These are phyloP conservation scores for Paecilomyces fulvus DNA, from an alignment of 2,329 filamentous ascomycete genomes.

Conservation along the genomic window DNA sequence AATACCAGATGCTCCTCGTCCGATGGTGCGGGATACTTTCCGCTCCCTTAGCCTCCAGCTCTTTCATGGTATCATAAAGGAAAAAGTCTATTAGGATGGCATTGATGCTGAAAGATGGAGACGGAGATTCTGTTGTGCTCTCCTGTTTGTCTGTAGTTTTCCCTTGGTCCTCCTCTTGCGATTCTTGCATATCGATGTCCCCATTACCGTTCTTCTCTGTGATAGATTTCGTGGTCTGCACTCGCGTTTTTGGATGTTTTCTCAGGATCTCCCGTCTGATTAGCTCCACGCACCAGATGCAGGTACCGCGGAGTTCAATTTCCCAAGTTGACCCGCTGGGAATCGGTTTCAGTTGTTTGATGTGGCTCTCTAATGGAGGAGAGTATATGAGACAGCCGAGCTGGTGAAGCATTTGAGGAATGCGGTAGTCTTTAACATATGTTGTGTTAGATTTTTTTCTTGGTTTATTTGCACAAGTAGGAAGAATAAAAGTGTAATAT, in stretches of 20 bases:
- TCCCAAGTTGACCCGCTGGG: slow-evolving; percentile 70
- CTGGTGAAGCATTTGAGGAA: slow-evolving; percentile 84
- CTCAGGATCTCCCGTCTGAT: slow-evolving; percentile 71
- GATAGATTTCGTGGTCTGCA: slow-evolving; percentile 3
- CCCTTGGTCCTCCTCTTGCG: background rate
- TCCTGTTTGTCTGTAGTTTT: slow-evolving; percentile 4
- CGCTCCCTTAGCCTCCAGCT: slow-evolving; percentile 56
- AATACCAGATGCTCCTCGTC: slow-evolving; percentile 94
- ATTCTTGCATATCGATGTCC: slow-evolving; percentile 4
- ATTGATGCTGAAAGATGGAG: slow-evolving; percentile 51
- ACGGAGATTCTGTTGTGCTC: slow-evolving; percentile 7
- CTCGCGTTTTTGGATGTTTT: slow-evolving; percentile 58
- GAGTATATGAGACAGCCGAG: slow-evolving; percentile 79
- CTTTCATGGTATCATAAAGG: slow-evolving; percentile 89
- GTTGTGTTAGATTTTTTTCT: background rate
- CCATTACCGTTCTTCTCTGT: slow-evolving; percentile 5
- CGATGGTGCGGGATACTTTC: slow-evolving; percentile 68
- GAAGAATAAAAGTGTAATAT: background rate
- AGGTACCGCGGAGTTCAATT: slow-evolving; percentile 81
- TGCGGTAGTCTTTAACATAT: slow-evolving; percentile 63
- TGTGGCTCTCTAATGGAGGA: slow-evolving; percentile 63
- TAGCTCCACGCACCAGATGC: slow-evolving; percentile 92
- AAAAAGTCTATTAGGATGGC: slow-evolving; percentile 96
- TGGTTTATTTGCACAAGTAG: background rate
- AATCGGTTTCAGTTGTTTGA: slow-evolving; percentile 57